Conservation (phyloP, 2,329 filamentous ascomycete species). For the Bipolaris zeicola region DNA sequence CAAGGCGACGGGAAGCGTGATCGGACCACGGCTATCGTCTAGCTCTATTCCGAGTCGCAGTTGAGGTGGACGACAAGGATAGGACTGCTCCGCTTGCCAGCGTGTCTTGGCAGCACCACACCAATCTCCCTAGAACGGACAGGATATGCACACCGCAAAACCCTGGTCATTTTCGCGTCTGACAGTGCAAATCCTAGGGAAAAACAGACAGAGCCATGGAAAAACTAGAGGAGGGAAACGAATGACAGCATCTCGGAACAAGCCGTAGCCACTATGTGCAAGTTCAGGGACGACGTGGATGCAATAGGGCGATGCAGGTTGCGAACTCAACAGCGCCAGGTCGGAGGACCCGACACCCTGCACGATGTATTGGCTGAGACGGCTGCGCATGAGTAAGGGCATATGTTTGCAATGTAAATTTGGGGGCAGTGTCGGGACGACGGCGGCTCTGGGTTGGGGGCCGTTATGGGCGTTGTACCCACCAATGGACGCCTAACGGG, state of each 20-base stretch:
- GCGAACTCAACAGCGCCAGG: neutral
- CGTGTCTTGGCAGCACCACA: constrained; percentile 1
- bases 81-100: neutral
- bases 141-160: neutral
- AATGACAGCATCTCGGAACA: too few species aligned
- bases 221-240: neutral
- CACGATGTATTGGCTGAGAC: neutral
- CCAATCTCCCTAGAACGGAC: neutral
- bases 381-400: neutral
- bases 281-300: neutral
- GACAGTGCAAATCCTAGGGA: neutral
- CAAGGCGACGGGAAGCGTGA: neutral
- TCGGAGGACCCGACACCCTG: neutral
- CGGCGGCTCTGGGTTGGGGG: constrained; percentile 2
- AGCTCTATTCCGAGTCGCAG: neutral
- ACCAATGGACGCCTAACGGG: constrained; percentile 1
- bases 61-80: neutral
- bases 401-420: neutral
- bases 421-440: constrained; percentile 1
- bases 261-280: neutral
- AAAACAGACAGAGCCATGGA: neutral
- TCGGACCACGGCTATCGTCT: neutral
- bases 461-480: neutral
- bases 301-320: neutral
- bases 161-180: neutral